phyloP scores from a whole-genome alignment of 768 basidiomycete species.

The Trametes meyenii region DNA sequence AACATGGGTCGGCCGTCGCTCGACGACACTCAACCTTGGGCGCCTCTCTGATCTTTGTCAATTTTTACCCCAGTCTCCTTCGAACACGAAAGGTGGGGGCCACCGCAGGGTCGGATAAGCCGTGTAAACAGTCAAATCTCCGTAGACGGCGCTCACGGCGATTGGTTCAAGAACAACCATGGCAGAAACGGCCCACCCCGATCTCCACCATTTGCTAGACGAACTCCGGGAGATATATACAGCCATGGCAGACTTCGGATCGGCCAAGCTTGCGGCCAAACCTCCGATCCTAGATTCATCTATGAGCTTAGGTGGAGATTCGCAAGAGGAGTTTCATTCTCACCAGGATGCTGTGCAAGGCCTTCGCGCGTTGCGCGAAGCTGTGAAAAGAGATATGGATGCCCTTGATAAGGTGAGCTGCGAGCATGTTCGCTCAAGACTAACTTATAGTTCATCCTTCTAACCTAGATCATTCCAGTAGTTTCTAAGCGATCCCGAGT shows the following conservation, averaged over 20 bases:
- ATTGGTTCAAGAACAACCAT: not conserved
- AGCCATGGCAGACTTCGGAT: slow-evolving; percentile 33
- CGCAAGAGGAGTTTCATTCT: slow-evolving; percentile 12
- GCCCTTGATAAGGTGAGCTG: slow-evolving; percentile 42
- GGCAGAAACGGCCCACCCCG: slow-evolving; percentile 25
- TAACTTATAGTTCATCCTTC: not conserved
- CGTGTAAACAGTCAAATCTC: too few species aligned
- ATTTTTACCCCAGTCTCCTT: too few species aligned
- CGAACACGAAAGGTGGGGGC: too few species aligned
- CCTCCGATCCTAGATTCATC: slow-evolving; percentile 43
- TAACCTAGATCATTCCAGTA: slow-evolving; percentile 47
- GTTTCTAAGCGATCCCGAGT: slow-evolving; percentile 57
- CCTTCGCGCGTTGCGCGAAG: slow-evolving; percentile 42
- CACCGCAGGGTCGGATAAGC: too few species aligned
- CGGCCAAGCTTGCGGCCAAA: slow-evolving; percentile 18
- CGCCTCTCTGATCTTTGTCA: not conserved
- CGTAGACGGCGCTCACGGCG: too few species aligned
- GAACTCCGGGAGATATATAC: slow-evolving; percentile 31
- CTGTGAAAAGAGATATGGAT: slow-evolving; percentile 48
- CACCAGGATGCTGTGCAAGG: slow-evolving; percentile 40
- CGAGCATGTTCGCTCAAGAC: not conserved
- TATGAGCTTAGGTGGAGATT: slow-evolving; percentile 21
- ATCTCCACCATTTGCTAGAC: slow-evolving; percentile 28
- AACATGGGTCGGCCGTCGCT: not conserved
- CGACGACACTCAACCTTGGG: not conserved